These are phyloP conservation scores for Prunus davidiana DNA, from an alignment of 306 rosid genomes.

Conservation along the genomic window DNA sequence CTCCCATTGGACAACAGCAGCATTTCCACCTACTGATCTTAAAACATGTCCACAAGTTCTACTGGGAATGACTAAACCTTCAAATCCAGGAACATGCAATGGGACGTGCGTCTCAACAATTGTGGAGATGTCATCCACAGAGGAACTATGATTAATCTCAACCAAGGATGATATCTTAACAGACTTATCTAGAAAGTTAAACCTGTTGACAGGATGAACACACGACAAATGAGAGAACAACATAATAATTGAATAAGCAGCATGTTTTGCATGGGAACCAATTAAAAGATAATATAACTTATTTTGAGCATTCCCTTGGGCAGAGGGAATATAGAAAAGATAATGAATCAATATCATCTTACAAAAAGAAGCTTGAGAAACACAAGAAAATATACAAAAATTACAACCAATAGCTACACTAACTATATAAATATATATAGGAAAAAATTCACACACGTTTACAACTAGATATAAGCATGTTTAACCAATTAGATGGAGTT, in stretches of 20 bases:
- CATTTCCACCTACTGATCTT: slow-evolving; percentile 56
- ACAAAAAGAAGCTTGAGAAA: background rate
- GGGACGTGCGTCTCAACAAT: slow-evolving; percentile 57
- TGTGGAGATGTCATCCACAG: slow-evolving; percentile 38
- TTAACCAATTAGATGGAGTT: background rate
- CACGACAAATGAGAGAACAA: background rate
- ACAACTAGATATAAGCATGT: background rate
- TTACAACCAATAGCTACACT: background rate
- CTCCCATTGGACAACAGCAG: slow-evolving; percentile 98
- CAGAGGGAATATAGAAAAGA: background rate
- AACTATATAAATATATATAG: background rate
- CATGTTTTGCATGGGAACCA: background rate
- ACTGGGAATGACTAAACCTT: slow-evolving; percentile 72
- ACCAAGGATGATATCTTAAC: slow-evolving; percentile 77
- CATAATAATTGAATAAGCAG: background rate
- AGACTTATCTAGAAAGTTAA: slow-evolving; percentile 75
- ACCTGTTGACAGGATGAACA: slow-evolving; percentile 52
- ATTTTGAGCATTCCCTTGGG: background rate
- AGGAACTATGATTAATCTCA: slow-evolving; percentile 47
- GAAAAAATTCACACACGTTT: background rate
- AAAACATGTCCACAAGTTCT: slow-evolving; percentile 71
- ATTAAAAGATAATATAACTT: background rate
- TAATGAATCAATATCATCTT: background rate
- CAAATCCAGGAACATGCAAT: slow-evolving; percentile 69
- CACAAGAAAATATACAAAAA: background rate